Conservation (phyloP, 164 flowering plant genomes). For the Annona cherimola region DNA sequence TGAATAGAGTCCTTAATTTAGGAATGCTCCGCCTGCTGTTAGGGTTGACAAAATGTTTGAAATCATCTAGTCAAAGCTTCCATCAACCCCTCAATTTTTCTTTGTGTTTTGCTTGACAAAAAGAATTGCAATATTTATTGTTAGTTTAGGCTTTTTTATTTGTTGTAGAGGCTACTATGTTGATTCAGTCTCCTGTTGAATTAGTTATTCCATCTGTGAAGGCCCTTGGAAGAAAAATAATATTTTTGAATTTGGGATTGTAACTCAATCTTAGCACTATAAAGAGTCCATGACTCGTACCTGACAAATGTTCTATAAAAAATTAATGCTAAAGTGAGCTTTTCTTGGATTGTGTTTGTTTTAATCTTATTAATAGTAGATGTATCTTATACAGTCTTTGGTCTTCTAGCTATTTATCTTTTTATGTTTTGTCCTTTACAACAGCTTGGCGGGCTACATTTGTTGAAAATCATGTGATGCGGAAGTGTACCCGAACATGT, state of each 20-base stretch:
- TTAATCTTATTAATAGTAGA: neutral
- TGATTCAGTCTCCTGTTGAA: neutral
- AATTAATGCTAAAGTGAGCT: conserved; percentile 43
- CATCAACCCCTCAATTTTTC: conserved; percentile 51
- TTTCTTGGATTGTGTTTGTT: neutral
- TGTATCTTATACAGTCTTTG: neutral
- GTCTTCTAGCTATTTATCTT: neutral
- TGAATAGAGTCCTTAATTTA: conserved; percentile 41
- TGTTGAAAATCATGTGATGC: too few relatives aligned
- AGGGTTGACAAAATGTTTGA: conserved; percentile 68
- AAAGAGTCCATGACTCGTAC: conserved; percentile 30
- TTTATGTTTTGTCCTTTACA: neutral
- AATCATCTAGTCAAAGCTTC: conserved; percentile 38
- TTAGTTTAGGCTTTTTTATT: conserved; percentile 7
- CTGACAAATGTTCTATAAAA: conserved; percentile 63
- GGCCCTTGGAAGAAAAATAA: conserved; percentile 33
- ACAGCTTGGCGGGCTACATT: conserved; percentile 97
- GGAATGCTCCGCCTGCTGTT: conserved; percentile 37
- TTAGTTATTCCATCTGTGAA: neutral
- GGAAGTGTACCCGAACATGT: too few relatives aligned
- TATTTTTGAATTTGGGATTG: conserved; percentile 63
- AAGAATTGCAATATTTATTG: conserved; percentile 68
- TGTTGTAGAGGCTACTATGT: neutral
- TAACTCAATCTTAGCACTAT: conserved; percentile 84
- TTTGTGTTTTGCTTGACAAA: conserved; percentile 55